A percentile compares a stretch with the other conserved stretches of the same genome.
phyloP scores from a whole-genome alignment of 371 early-diverging fungal genomes.

The Apophysomyces trapeziformis region DNA sequence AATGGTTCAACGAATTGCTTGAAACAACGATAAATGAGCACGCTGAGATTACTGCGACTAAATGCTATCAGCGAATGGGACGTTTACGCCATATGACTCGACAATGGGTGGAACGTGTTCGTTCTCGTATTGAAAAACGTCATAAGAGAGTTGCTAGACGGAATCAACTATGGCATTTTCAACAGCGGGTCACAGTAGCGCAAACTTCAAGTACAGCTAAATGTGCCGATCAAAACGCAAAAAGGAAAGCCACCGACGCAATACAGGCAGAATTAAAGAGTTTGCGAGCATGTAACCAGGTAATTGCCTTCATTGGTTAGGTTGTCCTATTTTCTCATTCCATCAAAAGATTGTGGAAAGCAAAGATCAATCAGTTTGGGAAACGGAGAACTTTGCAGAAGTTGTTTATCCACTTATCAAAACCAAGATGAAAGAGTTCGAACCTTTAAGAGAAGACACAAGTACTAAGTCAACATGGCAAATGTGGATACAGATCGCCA shows the following conservation, averaged over 20 bases:
- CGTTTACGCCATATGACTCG: constrained; percentile 12
- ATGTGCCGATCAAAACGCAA: constrained; percentile 11
- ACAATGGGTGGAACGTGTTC: constrained; percentile 15
- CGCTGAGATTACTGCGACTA: constrained; percentile 3
- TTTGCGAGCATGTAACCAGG: constrained; percentile 10
- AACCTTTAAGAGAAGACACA: background rate
- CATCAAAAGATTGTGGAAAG: background rate
- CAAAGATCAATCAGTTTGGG: constrained; percentile 25
- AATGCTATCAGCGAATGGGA: constrained; percentile 9
- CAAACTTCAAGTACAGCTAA: background rate
- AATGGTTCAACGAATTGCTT: constrained; percentile 7
- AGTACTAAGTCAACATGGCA: constrained; percentile 27
- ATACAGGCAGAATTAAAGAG: constrained; percentile 6
- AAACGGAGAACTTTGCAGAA: constrained; percentile 29
- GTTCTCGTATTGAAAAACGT: constrained; percentile 20
- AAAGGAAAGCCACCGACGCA: background rate
- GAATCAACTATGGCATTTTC: constrained; percentile 12
- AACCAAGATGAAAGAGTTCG: constrained; percentile 7
- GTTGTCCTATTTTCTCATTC: background rate
- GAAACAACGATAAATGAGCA: constrained; percentile 9
- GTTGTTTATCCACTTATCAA: constrained; percentile 26
- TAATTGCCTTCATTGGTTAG: background rate
- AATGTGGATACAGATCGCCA: constrained; percentile 27
- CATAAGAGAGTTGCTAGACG: constrained; percentile 9
- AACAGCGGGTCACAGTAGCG: background rate